These are phyloP conservation scores for Bombardia bombarda DNA, from an alignment of 495 filamentous ascomycete genomes.

Conservation along the genomic window DNA sequence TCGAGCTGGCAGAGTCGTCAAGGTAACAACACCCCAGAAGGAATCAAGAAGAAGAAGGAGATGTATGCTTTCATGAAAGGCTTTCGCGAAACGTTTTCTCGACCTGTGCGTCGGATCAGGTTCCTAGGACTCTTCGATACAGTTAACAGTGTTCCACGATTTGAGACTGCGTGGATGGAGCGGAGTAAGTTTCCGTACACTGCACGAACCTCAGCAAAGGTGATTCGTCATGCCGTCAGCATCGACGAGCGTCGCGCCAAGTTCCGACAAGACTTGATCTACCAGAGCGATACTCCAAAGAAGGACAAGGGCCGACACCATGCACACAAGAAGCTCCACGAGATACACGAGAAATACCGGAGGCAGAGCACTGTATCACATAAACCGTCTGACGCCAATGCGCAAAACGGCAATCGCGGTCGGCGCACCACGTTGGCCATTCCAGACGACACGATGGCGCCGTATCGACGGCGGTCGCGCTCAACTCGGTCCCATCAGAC, in stretches of 20 bases:
- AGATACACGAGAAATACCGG: constrained; percentile 33
- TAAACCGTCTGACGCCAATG: neutral
- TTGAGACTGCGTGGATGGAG: constrained; percentile 82
- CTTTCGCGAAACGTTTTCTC: constrained; percentile 78
- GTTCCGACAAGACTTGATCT: constrained; percentile 64
- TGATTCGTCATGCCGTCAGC: constrained; percentile 64
- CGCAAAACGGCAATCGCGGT: constrained; percentile 5
- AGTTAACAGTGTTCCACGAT: constrained; percentile 75
- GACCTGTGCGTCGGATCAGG: constrained; percentile 64
- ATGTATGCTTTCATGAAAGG: constrained; percentile 73
- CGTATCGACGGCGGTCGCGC: constrained; percentile 40
- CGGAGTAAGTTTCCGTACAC: constrained; percentile 77
- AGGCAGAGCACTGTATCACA: constrained; percentile 2
- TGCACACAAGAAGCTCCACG: constrained; percentile 32
- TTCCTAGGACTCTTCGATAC: constrained; percentile 68
- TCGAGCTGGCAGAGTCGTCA: constrained; percentile 71
- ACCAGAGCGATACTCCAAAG: constrained; percentile 38
- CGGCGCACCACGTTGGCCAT: constrained; percentile 10
- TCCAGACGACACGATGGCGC: constrained; percentile 14
- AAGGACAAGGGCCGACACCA: constrained; percentile 21
- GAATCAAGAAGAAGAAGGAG: constrained; percentile 48
- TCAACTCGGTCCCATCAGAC: constrained; percentile 19
- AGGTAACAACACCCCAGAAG: constrained; percentile 46
- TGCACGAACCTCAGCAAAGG: constrained; percentile 63
- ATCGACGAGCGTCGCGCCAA: constrained; percentile 73